Evolutionary conservation across 805 yeast genomes (phyloP).

Genomic region (Kurtzmaniella cleridarum): DNA sequence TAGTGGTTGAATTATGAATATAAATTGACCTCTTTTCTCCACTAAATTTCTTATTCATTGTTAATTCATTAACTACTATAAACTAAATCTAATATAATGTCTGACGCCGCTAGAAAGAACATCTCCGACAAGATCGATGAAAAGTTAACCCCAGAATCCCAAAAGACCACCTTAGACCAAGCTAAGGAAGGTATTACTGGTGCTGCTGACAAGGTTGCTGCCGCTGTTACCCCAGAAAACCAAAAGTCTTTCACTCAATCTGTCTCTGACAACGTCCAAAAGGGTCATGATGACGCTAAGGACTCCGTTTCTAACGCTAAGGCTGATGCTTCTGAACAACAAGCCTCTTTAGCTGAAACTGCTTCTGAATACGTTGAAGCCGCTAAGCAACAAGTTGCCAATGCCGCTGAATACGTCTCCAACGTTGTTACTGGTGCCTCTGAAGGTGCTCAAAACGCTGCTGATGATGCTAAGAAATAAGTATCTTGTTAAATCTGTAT

Average conservation of each 20-base stretch:
- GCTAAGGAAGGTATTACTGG: slow-evolving; percentile 69
- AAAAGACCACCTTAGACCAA: slow-evolving; percentile 60
- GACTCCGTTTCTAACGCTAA: slow-evolving; percentile 18
- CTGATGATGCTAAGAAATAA: slow-evolving; percentile 20
- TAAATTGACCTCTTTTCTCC: no score
- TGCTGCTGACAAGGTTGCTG: slow-evolving; percentile 59
- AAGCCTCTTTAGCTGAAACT: slow-evolving; percentile 35
- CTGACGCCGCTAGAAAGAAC: slow-evolving; percentile 67
- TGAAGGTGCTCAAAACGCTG: slow-evolving; percentile 42
- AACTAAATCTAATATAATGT: no score
- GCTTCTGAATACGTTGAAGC: slow-evolving; percentile 43
- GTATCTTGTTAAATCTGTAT: not conserved
- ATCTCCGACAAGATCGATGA: slow-evolving; percentile 66
- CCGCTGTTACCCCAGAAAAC: slow-evolving; percentile 54
- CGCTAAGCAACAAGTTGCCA: slow-evolving; percentile 51
- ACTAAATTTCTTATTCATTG: no score
- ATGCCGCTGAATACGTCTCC: slow-evolving; percentile 54
- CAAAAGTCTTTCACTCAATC: slow-evolving; percentile 69
- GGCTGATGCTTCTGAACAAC: slow-evolving; percentile 6
- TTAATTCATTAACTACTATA: no score
- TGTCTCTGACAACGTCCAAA: slow-evolving; percentile 53
- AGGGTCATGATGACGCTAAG: slow-evolving; percentile 51
- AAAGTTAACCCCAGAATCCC: slow-evolving; percentile 61
- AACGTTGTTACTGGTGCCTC: slow-evolving; percentile 52
- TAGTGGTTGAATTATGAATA: no score